Conservation (phyloP, 1,284 basidiomycete genomes). For the Malassezia japonica region DNA sequence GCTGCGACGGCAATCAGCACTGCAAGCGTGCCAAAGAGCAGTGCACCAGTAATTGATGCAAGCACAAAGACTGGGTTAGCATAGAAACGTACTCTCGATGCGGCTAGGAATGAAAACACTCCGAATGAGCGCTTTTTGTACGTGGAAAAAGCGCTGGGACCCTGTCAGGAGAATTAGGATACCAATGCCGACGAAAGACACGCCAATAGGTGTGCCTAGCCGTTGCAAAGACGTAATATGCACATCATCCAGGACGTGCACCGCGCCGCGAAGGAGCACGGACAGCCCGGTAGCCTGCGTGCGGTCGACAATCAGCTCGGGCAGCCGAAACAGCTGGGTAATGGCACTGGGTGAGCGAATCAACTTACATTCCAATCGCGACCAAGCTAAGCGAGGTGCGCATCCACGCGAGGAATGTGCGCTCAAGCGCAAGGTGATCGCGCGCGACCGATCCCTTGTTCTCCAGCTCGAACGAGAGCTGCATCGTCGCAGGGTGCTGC, state of each 20-base stretch:
- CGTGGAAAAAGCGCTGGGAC: slow-evolving; percentile 30
- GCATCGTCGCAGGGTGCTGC: slow-evolving; percentile 1
- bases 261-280: background rate
- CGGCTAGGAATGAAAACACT: slow-evolving; percentile 33
- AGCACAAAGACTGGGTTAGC: background rate
- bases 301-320: slow-evolving; percentile 22
- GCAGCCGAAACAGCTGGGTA: slow-evolving; percentile 43
- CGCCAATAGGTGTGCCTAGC: slow-evolving; percentile 32
- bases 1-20: slow-evolving; percentile 11
- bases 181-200: slow-evolving; percentile 32
- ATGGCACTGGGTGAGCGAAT: slow-evolving; percentile 21
- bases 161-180: slow-evolving; percentile 25
- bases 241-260: background rate
- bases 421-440: slow-evolving; percentile 47
- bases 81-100: slow-evolving; percentile 25
- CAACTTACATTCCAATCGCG: slow-evolving; percentile 38
- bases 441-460: slow-evolving; percentile 47
- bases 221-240: background rate
- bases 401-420: slow-evolving; percentile 49
- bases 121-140: slow-evolving; percentile 24
- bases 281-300: background rate
- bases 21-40: slow-evolving; percentile 10
- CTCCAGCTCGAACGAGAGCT: slow-evolving; percentile 22
- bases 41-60: slow-evolving; percentile 5
- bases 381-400: slow-evolving; percentile 44